Base-by-base conservation (phyloP, 257 asterid species). In the Orobanche coerulescens region DNA sequence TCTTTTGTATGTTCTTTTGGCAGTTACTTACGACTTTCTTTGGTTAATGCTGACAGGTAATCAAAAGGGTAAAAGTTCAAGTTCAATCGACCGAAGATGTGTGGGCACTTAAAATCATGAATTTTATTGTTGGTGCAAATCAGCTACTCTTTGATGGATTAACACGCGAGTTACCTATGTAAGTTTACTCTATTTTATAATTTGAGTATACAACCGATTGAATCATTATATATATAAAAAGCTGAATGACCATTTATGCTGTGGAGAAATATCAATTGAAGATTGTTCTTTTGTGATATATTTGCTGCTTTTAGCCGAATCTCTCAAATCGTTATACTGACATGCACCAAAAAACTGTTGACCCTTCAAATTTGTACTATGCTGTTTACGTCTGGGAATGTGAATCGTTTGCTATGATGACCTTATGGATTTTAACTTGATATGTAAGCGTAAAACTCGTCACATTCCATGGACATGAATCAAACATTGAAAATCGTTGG, bases 111-210 rank as follows among this genome's bases (percentile, higher is more conserved):
- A 88, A 79, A 69, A 76, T 91, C 19, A 62, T 84, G 73, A 85
- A 84, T 73, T 91, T 88, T 59, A 88, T 88, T 11, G 72, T 82
- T 39, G 90, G 95, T 11, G 77, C 79, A 53, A 85, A 91, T 58
- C 95, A 91, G 69, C 79, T 91, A 54, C 46, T 91, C 54, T 78
- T 88, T 69, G 88, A 84, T 18, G 98, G 98, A 70, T 56, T 88
- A 70, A 88, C 96, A 2, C 94, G 98, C 40, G 98, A 91, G 74
- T 62, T 91, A 34, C 98, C 98, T 46, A 12, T 91, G 98, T 91
- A 78, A 84, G 96, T 81, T 61, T 67, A 23, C 53, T 58, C 36
- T 51, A 18, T 47, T 34, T 56, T 55, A 26, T 16, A 16, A 16
- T 54, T 19, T 40, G 28, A 11, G 4, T 24, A 39, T 14, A 30